Evolutionary conservation across 768 basidiomycete genomes (phyloP), one percentile per base, ranked within the genome.

Genomic region (Hebeloma cylindrosporum): DNA sequence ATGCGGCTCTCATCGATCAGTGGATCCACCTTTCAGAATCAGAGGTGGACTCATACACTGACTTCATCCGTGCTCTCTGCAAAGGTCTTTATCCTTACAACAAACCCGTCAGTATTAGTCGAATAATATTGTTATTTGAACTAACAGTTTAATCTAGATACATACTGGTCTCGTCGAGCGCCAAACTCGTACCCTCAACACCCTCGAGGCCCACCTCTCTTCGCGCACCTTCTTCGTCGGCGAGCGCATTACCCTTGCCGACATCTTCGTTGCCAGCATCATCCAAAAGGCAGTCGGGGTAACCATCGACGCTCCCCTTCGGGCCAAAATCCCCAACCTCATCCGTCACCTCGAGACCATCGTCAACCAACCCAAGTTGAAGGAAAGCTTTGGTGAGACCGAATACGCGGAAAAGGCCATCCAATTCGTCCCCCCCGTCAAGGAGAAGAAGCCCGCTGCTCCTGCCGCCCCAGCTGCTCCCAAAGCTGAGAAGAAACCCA

Each of bases 201-300:
- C 80, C 52, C 73, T 98, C 45, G 80, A 99, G 53, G 65, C 69
- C 25, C 78, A 88, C 72, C 82, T 99, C 57, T 62, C 73, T 37
- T 74, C 80, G 45, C 82, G 79, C 60, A 99, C 95, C 34, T 98
- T 83, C 79, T 79, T 98, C 59, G 93, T 93, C 43, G 85, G 84
- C 53, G 91, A 99, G 64, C 89, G 95, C 60, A 87, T 98, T 75
- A 91, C 93, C 50, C 77, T 95, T 35, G 96, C 93, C 52, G 96
- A 99, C 60, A 65, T 99, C 66, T 63, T 65, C 60, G 56, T 90
- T 53, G 89, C 87, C 27, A 64, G 73, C 40, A 52, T 77, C 60
- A 62, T 92, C 50, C 73, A 73, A 52, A 72, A 73, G 50, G 75
- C 76, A 2, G 78, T 79, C 59, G 42, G 57, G 17, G n/a, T 70